phyloP scores from a whole-genome alignment of 768 basidiomycete species.

The Mrakia frigida region DNA sequence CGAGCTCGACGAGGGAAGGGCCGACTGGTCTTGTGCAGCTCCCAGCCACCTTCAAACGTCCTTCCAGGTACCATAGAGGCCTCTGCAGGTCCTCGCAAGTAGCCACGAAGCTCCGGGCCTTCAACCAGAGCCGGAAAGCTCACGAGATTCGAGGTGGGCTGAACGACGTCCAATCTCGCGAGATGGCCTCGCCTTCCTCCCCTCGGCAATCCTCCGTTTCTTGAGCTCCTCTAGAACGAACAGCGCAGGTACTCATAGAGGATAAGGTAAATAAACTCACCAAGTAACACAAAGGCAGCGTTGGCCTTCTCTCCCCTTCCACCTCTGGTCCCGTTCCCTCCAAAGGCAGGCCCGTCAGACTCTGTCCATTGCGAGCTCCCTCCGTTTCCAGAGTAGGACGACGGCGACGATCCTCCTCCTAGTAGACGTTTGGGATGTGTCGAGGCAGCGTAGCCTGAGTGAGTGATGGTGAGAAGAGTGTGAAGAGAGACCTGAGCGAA shows the following conservation, averaged over 20 bases:
- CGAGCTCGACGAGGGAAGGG: too few relatives aligned
- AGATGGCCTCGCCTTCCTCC: too few relatives aligned
- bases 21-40: too few relatives aligned
- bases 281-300: conserved; percentile 73
- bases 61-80: too few relatives aligned
- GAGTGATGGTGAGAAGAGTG: conserved; percentile 40
- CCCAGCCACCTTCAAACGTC: too few relatives aligned
- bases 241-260: not conserved
- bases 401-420: conserved; percentile 16
- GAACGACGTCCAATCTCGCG: too few relatives aligned
- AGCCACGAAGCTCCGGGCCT: too few relatives aligned
- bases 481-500: conserved; percentile 39
- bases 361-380: conserved; percentile 36
- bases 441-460: conserved; percentile 42
- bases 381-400: conserved; percentile 4
- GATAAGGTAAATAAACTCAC: not conserved
- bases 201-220: not conserved
- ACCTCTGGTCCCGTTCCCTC: conserved; percentile 33
- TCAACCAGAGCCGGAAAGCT: too few relatives aligned
- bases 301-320: conserved; percentile 55
- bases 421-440: conserved; percentile 38
- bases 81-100: too few relatives aligned
- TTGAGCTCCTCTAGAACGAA: too few relatives aligned
- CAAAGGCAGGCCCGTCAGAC: conserved; percentile 28
- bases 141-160: too few relatives aligned